These are phyloP conservation scores for Kodamaea hsintzibuensis DNA, from an alignment of 805 yeast genomes.

Conservation along the genomic window DNA sequence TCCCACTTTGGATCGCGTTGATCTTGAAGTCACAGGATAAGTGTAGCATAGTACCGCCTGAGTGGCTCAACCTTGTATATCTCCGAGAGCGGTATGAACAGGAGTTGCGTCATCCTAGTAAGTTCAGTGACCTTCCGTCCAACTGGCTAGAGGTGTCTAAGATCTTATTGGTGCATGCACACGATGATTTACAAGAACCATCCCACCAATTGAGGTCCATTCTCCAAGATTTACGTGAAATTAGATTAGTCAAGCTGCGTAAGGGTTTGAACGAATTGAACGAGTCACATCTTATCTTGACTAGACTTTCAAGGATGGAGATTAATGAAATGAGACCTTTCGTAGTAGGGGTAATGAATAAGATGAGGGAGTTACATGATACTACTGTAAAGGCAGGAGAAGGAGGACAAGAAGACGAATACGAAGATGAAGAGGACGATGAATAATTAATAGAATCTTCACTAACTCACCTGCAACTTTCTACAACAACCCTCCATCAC, in stretches of 20 bases:
- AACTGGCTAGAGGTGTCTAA: conserved; percentile 86
- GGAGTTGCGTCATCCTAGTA: conserved; percentile 57
- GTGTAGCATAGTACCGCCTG: conserved; percentile 83
- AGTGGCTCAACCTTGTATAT: conserved; percentile 66
- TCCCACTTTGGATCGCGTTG: conserved; percentile 89
- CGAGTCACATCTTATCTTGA: conserved; percentile 79
- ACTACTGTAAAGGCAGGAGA: conserved; percentile 16
- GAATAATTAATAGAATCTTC: background rate
- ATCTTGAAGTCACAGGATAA: conserved; percentile 80
- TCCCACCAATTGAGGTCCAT: conserved; percentile 67
- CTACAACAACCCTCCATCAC: background rate
- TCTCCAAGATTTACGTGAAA: conserved; percentile 82
- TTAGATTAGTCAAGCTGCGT: conserved; percentile 76
- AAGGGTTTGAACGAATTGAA: conserved; percentile 78
- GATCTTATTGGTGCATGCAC: conserved; percentile 63
- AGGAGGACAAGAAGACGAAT: conserved; percentile 6
- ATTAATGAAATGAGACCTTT: conserved; percentile 88
- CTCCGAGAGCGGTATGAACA: conserved; percentile 62
- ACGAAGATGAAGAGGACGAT: background rate
- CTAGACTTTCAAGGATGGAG: conserved; percentile 80
- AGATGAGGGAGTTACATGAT: conserved; percentile 58
- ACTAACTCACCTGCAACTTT: background rate
- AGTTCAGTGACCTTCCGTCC: conserved; percentile 77
- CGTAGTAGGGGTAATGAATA: conserved; percentile 77
- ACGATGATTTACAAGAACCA: conserved; percentile 78